Percentiles rank a stretch among this genome's conserved stretches.
phyloP scores from a whole-genome alignment of 805 yeast species.

The Candida nonsorbophila region DNA sequence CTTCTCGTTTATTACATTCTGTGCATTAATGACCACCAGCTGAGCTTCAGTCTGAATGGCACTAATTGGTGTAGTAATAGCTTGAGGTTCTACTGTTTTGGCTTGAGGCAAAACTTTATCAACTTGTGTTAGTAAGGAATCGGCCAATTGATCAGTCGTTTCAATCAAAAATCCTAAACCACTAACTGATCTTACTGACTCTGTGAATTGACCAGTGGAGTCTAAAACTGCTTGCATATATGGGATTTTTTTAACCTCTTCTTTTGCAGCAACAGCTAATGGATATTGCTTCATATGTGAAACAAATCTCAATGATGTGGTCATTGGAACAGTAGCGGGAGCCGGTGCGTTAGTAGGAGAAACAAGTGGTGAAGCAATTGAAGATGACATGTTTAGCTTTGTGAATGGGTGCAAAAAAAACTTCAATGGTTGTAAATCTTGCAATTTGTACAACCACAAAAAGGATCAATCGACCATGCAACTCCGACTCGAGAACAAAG shows the following conservation, averaged over 20 bases:
- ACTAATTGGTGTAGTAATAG: constrained; percentile 42
- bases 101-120: constrained; percentile 58
- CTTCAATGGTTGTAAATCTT: no score
- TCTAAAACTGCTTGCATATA: constrained; percentile 2
- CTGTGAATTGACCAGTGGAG: no score
- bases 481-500: no score
- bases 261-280: constrained; percentile 6
- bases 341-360: no score
- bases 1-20: constrained; percentile 8
- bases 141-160: constrained; percentile 49
- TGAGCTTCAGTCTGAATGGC: constrained; percentile 45
- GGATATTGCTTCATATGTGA: constrained; percentile 10
- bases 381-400: no score
- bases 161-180: constrained; percentile 32
- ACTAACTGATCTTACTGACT: constrained; percentile 2
- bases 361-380: no score
- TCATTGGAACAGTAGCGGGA: no score
- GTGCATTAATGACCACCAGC: constrained; percentile 5
- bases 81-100: constrained; percentile 48
- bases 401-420: no score
- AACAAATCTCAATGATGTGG: constrained; percentile 6
- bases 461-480: no score
- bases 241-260: constrained; percentile 4
- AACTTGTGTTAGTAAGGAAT: constrained; percentile 47
- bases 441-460: no score